Base-by-base conservation (phyloP, 2,329 filamentous ascomycete species). In the Fusarium tricinctum region DNA sequence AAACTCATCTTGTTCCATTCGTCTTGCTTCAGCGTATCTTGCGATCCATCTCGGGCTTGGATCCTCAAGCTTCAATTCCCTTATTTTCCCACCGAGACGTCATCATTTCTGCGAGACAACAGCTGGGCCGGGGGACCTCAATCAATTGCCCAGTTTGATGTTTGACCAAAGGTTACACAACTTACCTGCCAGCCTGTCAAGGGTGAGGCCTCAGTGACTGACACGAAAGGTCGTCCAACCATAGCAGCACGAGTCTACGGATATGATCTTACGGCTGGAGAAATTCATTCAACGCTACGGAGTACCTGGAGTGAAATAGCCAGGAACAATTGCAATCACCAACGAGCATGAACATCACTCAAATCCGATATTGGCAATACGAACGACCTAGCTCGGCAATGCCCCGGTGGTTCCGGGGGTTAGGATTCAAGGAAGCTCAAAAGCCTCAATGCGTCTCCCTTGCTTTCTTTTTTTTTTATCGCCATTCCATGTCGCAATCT, bases 1-100 rank as follows among this genome's bases (percentile, higher is more conserved):
- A 38, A 57, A 50, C 44, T 60, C 71, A 67, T 72, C 63, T 69
- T 60, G 62, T 66, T 52, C 66, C 59, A 62, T 71, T 63, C 66
- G 46, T 64, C 65, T 63, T 68, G 54, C 63, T 68, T 71, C 57
- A 54, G 52, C 54, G 63, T 56, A 53, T 63, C 59, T 60, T 22
- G 42, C 32, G 38, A 61, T 68, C 49, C 60, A 65, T 53, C 20
- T 26, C 23, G 33, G 39, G 43, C 43, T 59, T 40, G 20, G 48
- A 57, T 49, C 44, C 49, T 38, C 33, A 44, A 43, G 35, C 54
- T 66, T 66, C 61, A 69, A 23, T 35, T 58, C 56, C 20, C 45
- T 39, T 53, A 47, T 33, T 55, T 50, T 53, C 23, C 23, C 32
- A 44, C 39, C 42, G 42, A 63, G 30, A 69, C 66, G 66, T 69